Conservation (phyloP, 352 stramenopile species). For the Phytophthora uliginosa region DNA sequence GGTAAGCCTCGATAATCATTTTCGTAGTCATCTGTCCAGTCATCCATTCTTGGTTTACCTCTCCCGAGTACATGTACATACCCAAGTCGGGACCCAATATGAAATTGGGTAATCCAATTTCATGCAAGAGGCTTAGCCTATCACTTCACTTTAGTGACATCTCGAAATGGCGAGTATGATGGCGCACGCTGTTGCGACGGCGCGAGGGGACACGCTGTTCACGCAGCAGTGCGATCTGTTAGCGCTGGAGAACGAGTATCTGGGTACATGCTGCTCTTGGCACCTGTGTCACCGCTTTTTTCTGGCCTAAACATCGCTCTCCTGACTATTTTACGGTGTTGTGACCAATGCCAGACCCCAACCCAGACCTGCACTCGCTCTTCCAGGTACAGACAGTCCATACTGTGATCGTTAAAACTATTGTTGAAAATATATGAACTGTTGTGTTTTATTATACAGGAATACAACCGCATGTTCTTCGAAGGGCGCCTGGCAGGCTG, state of each 20-base stretch:
- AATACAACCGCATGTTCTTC: constrained; percentile 90
- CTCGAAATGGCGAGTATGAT: not conserved
- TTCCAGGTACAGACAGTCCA: constrained; percentile 54
- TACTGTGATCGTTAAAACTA: not conserved
- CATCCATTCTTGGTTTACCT: no score
- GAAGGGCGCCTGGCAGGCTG: constrained; percentile 77
- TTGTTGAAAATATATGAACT: not conserved
- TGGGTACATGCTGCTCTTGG: constrained; percentile 39
- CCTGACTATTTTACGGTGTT: constrained; percentile 5
- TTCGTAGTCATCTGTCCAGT: not conserved
- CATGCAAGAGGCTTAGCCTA: not conserved
- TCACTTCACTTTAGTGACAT: constrained; percentile 1
- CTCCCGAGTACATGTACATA: no score
- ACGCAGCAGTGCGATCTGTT: constrained; percentile 61
- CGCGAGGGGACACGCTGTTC: constrained; percentile 13
- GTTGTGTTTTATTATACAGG: constrained; percentile 41
- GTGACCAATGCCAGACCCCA: constrained; percentile 63
- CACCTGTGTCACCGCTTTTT: not conserved
- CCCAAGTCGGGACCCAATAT: no score
- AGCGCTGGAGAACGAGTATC: constrained; percentile 74
- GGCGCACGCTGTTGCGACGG: constrained; percentile 11
- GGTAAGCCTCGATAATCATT: not conserved
- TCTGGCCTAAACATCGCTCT: not conserved
- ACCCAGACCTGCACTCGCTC: constrained; percentile 81
- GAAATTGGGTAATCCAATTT: no score